phyloP scores from a whole-genome alignment of 257 asterid genomes.

The Capsicum chinense region DNA sequence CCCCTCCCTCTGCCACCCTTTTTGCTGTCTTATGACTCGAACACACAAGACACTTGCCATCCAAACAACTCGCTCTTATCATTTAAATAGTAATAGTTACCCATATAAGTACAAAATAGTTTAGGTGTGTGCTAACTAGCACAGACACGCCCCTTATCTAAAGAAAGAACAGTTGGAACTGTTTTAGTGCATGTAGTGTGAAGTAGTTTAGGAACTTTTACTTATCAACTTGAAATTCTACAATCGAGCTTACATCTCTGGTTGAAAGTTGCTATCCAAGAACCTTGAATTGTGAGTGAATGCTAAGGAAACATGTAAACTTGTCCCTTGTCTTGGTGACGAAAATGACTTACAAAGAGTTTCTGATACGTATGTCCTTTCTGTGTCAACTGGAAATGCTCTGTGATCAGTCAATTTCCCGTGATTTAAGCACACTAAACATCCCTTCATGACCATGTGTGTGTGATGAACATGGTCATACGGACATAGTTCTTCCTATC shows the following conservation, averaged over 20 bases:
- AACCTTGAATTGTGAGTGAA: conserved; percentile 5
- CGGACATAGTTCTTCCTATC: background rate
- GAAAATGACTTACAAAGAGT: background rate
- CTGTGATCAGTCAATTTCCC: background rate
- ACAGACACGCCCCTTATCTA: background rate
- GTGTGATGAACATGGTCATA: background rate
- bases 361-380: background rate
- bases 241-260: background rate
- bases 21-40: too few species aligned
- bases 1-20: too few species aligned
- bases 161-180: background rate
- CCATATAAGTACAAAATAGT: too few species aligned
- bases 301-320: background rate
- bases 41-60: too few species aligned
- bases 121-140: background rate
- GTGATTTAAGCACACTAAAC: background rate
- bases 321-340: background rate
- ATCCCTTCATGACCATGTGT: background rate
- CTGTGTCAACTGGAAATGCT: background rate
- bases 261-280: background rate
- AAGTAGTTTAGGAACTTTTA: background rate
- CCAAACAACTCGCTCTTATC: too few species aligned
- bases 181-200: background rate
- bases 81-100: too few species aligned
- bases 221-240: background rate